Conservation (phyloP, 192 early-diverging fungal species). For the Linnemannia schmuckeri region DNA sequence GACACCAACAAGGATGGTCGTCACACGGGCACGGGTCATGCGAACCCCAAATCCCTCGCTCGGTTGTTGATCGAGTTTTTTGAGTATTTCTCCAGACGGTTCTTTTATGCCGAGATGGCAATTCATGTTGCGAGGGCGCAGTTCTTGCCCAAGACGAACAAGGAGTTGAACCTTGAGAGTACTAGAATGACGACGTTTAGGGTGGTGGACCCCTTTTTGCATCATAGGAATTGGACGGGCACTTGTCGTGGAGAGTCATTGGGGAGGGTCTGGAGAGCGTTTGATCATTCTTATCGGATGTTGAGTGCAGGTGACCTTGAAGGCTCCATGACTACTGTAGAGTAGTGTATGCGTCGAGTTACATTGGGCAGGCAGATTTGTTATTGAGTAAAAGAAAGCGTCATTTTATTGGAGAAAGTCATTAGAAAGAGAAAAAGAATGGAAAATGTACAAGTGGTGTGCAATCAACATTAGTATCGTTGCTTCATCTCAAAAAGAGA, state of each 20-base stretch:
- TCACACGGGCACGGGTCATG: constrained; percentile 19
- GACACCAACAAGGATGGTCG: constrained; percentile 32
- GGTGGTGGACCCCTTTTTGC: constrained; percentile 43
- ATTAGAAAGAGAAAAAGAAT: not conserved
- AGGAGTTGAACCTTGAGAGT: constrained; percentile 15
- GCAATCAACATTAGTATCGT: not conserved
- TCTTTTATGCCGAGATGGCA: constrained; percentile 20
- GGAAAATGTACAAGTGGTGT: not conserved
- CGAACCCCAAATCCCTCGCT: constrained; percentile 19
- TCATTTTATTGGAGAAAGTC: not conserved
- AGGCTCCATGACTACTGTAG: constrained; percentile 14
- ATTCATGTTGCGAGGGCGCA: constrained; percentile 15
- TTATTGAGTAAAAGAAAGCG: not conserved
- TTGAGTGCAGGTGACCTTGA: constrained; percentile 45
- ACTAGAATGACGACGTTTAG: constrained; percentile 13
- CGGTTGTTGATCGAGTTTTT: constrained; percentile 39
- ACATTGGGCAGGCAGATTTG: not conserved
- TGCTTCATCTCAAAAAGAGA: no score
- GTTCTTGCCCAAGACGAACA: constrained; percentile 17
- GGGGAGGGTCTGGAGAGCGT: constrained; percentile 26
- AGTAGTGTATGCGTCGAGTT: not conserved
- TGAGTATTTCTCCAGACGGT: constrained; percentile 35
- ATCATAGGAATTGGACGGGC: constrained; percentile 44
- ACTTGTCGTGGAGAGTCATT: constrained; percentile 23
- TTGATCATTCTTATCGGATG: constrained; percentile 43